phyloP scores from a whole-genome alignment of 495 filamentous ascomycete species.

The Penicillium simplicissimum region DNA sequence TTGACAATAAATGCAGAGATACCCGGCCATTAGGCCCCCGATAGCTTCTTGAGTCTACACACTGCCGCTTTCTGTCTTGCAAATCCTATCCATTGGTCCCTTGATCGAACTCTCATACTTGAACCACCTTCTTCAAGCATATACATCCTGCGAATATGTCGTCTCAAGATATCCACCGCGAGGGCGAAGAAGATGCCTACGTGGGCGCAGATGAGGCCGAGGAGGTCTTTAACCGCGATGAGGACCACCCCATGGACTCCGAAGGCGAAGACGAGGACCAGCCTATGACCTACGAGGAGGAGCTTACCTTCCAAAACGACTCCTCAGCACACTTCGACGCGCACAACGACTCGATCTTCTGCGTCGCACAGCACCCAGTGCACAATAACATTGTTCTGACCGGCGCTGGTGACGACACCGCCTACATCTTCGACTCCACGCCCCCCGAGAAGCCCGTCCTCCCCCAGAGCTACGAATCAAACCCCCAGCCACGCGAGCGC shows the following conservation, averaged over 20 bases:
- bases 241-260: conserved; percentile 73
- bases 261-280: conserved; percentile 55
- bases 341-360: conserved; percentile 87
- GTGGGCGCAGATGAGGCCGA: conserved; percentile 71
- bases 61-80: background rate
- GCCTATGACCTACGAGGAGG: conserved; percentile 61
- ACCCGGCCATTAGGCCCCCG: background rate
- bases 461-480: conserved; percentile 70
- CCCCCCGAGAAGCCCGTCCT: conserved; percentile 64
- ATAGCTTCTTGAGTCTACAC: conserved; percentile 5
- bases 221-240: conserved; percentile 67
- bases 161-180: conserved; percentile 48
- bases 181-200: conserved; percentile 56
- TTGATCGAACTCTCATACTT: background rate
- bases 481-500: conserved; percentile 59
- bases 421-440: conserved; percentile 77
- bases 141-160: conserved; percentile 39
- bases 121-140: background rate
- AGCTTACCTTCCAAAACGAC: conserved; percentile 84
- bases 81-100: background rate
- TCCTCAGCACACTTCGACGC: conserved; percentile 86
- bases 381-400: conserved; percentile 78
- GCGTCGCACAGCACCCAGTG: conserved; percentile 86
- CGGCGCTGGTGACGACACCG: conserved; percentile 80
- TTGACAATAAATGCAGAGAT: conserved; percentile 5